Evolutionary conservation across 208 protist genomes (phyloP).

Genomic region (Acanthamoeba culbertsoni): DNA sequence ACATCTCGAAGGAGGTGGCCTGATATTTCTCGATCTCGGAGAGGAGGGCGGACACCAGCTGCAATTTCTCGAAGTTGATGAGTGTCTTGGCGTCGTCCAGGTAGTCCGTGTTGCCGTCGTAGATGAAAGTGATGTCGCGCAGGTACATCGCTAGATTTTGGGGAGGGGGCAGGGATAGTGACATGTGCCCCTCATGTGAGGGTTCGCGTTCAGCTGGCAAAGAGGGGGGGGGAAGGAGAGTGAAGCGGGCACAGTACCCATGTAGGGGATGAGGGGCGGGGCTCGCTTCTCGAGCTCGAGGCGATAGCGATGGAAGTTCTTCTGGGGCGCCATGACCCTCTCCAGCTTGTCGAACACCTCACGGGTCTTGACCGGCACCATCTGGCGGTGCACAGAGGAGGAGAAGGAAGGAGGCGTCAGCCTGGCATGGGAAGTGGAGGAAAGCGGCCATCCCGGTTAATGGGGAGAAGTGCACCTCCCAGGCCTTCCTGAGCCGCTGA

Average conservation of each 20-base stretch:
- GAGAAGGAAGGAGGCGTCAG: background rate
- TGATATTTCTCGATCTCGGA: slow-evolving; percentile 1
- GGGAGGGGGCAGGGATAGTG: background rate
- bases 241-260: background rate
- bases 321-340: slow-evolving; percentile 34
- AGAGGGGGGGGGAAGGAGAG: background rate
- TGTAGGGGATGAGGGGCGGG: slow-evolving; percentile 15
- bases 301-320: slow-evolving; percentile 18
- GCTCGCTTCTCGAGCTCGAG: background rate
- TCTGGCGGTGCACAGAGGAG: background rate
- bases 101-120: slow-evolving; percentile 62
- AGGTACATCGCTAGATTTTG: slow-evolving; percentile 8
- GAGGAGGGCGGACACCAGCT: slow-evolving; percentile 10
- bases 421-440: background rate
- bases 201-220: background rate
- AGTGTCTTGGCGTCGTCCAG: background rate
- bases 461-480: background rate
- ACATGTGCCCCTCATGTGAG: background rate
- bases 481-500: background rate
- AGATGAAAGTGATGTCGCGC: slow-evolving; percentile 48
- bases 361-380: slow-evolving; percentile 4
- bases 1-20: background rate
- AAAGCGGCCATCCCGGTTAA: background rate
- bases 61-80: slow-evolving; percentile 57
- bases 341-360: slow-evolving; percentile 24